Evolutionary conservation across 345 rosid genomes (phyloP).

Genomic region (Eucalyptus erythrocorys): DNA sequence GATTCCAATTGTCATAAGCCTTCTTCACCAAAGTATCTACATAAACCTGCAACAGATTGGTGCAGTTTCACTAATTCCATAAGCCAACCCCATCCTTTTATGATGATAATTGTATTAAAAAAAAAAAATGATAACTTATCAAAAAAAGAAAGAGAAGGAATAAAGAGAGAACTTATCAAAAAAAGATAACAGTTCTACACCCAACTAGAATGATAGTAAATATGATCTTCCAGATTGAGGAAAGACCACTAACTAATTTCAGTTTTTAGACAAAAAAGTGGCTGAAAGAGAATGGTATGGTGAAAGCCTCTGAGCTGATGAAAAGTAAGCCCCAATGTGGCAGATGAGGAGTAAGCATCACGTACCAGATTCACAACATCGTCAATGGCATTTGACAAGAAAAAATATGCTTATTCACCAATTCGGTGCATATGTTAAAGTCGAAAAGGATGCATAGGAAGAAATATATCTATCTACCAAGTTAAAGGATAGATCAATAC

Average conservation of each 20-base stretch:
- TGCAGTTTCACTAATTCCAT: neutral
- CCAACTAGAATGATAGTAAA: neutral
- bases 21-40: slow-evolving; percentile 84
- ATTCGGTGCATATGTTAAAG: neutral
- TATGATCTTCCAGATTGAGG: neutral
- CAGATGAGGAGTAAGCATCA: neutral
- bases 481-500: neutral
- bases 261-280: neutral
- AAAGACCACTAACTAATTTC: neutral
- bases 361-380: neutral
- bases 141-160: neutral
- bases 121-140: too few species aligned
- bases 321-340: neutral
- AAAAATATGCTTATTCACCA: neutral
- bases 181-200: neutral
- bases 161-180: neutral
- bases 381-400: neutral
- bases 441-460: neutral
- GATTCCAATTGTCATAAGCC: slow-evolving; percentile 91
- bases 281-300: neutral
- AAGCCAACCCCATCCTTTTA: neutral
- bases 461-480: neutral
- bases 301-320: neutral
- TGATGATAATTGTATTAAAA: neutral
- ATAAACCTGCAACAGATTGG: slow-evolving; percentile 41